A percentile compares a stretch with the other conserved stretches of the same genome.
Conservation (phyloP, 352 stramenopile genomes). For the Phytophthora megakarya region DNA sequence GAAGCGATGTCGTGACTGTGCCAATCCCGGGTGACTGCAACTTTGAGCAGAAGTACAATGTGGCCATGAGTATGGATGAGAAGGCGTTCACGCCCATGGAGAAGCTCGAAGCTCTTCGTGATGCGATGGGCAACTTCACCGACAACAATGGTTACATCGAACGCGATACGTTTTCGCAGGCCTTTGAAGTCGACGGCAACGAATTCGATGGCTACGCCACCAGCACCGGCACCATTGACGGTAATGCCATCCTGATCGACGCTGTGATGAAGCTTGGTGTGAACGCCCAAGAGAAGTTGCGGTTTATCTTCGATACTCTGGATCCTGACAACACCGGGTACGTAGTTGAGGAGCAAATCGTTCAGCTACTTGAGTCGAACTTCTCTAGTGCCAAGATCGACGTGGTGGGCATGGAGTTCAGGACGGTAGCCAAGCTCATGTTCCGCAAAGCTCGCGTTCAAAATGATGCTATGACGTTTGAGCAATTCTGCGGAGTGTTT, state of each 20-base stretch:
- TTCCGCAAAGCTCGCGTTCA: conserved; percentile 62
- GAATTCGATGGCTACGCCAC: conserved; percentile 56
- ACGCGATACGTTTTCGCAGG: conserved; percentile 69
- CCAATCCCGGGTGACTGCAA: conserved; percentile 65
- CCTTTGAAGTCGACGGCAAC: conserved; percentile 62
- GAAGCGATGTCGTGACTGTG: conserved; percentile 57
- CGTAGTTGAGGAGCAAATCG: conserved; percentile 60
- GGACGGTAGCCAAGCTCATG: conserved; percentile 59
- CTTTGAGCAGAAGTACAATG: conserved; percentile 63
- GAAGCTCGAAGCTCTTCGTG: conserved; percentile 64
- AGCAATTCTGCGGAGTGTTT: conserved; percentile 67
- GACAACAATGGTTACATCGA: conserved; percentile 67
- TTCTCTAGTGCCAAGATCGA: conserved; percentile 76
- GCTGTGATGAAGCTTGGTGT: conserved; percentile 72
- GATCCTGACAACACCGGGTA: conserved; percentile 49
- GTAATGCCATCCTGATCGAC: conserved; percentile 74
- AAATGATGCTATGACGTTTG: conserved; percentile 60
- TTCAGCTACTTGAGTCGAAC: conserved; percentile 62
- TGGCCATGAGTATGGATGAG: conserved; percentile 62
- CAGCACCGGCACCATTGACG: conserved; percentile 59
- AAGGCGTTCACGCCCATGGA: conserved; percentile 46
- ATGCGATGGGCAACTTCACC: conserved; percentile 62
- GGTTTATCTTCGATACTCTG: conserved; percentile 81
- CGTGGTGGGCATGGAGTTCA: conserved; percentile 69
- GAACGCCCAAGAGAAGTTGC: conserved; percentile 65